Evolutionary conservation across 116 monocot species (phyloP), one percentile per base, ranked within the genome.

Genomic region (Phalaenopsis hybrid): DNA sequence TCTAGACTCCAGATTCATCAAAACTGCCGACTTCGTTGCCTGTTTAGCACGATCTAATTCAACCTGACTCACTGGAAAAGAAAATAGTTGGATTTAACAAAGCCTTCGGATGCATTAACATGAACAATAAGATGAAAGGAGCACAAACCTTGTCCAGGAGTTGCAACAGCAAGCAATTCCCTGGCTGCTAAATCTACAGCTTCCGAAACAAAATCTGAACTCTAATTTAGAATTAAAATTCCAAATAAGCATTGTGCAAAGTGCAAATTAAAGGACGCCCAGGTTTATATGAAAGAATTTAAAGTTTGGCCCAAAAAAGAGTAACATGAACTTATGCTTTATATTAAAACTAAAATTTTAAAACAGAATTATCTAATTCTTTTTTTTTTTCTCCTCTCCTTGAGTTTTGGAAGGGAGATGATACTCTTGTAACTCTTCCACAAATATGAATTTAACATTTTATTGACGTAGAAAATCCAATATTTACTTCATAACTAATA

Each of bases 1-100:
- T 78, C 94, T 90, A 21, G 94, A 92, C 81, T 97, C 97, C 63
- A 97, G 89, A 65, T 93, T 94, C 94, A 94, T 94, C 78, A 97
- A 78, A 82, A 97, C 82, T 44, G 97, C 88, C 85, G 94, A 97
- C 79, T 93, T 94, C 49, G 97, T 89, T 12, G 90, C 77, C 48
- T 83, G 80, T 75, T 94, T 97, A 52, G 97, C 97, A 83, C 94
- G 97, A 81, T 94, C 91, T 31, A 97, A 82, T 83, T 97, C 87
- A 49, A 55, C 78, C 76, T 94, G 97, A 81, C 86, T 90, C 81
- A 97, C 97, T 97, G 84, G 11, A 68, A 75, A 79, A 44, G 81
- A 73, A 73, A 73, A 12, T 4, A 13, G 15, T 73, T 17, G 73
- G 12, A 73, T 31, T 37, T 37, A 15, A n/a, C 16, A 37, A 73